Percentiles rank a stretch among this genome's conserved stretches.
Conservation (phyloP, 495 filamentous ascomycete species). For the Tuber melanosporum region DNA sequence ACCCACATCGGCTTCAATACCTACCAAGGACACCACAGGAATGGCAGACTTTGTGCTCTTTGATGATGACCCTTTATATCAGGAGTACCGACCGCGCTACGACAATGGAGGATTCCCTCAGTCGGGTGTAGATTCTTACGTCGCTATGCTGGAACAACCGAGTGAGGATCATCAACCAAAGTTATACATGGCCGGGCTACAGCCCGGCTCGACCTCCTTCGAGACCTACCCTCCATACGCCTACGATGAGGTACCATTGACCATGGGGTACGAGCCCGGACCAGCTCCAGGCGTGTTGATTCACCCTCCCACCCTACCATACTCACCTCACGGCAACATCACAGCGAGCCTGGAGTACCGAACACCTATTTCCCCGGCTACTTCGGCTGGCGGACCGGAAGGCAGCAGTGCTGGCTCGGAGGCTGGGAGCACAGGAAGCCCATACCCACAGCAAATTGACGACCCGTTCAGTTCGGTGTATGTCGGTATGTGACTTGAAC, state of each 20-base stretch:
- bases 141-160: slow-evolving; percentile 31
- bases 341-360: slow-evolving; percentile 20
- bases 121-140: slow-evolving; percentile 17
- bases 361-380: slow-evolving; percentile 37
- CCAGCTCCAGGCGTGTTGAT: slow-evolving; percentile 37
- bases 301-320: slow-evolving; percentile 33
- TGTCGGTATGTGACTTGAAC: slow-evolving; percentile 24
- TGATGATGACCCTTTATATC: slow-evolving; percentile 34
- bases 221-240: slow-evolving; percentile 17
- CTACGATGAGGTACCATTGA: background rate
- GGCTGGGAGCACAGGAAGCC: slow-evolving; percentile 35
- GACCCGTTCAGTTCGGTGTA: slow-evolving; percentile 25
- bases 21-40: slow-evolving; percentile 10
- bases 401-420: slow-evolving; percentile 36
- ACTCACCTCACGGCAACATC: slow-evolving; percentile 10
- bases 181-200: slow-evolving; percentile 35
- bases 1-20: slow-evolving; percentile 4
- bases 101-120: background rate
- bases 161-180: slow-evolving; percentile 28
- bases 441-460: slow-evolving; percentile 26
- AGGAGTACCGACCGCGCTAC: slow-evolving; percentile 15
- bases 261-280: background rate
- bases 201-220: slow-evolving; percentile 23
- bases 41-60: slow-evolving; percentile 38
- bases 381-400: slow-evolving; percentile 38